Conservation (phyloP, 352 stramenopile species). For the Pythium phragmitis region DNA sequence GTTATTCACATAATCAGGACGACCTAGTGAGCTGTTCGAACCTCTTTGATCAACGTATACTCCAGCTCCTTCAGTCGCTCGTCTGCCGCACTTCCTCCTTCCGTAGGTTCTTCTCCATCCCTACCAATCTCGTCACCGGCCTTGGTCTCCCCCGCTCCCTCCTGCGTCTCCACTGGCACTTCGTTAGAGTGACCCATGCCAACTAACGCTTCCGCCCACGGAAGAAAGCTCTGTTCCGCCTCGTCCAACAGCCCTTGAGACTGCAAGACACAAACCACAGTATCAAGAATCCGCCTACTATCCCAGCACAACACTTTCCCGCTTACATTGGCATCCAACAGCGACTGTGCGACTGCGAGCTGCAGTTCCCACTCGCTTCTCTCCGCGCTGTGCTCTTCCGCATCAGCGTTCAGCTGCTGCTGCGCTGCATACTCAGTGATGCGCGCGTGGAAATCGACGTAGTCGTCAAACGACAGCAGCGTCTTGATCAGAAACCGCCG, state of each 20-base stretch:
- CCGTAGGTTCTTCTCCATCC: neutral
- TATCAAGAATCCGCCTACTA: neutral
- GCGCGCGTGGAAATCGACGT: slow-evolving; percentile 49
- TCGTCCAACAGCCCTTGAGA: slow-evolving; percentile 48
- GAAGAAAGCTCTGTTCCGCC: slow-evolving; percentile 47
- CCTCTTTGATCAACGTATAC: slow-evolving; percentile 61
- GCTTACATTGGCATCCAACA: slow-evolving; percentile 59
- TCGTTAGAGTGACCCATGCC: slow-evolving; percentile 37
- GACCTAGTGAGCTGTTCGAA: slow-evolving; percentile 7
- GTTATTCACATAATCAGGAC: too few species aligned
- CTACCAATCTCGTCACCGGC: neutral
- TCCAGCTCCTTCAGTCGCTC: slow-evolving; percentile 47
- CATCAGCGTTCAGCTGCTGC: slow-evolving; percentile 7
- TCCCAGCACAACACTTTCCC: neutral
- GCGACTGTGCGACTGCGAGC: slow-evolving; percentile 60
- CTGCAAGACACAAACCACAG: slow-evolving; percentile 19
- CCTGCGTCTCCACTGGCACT: neutral
- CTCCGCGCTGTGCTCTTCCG: neutral
- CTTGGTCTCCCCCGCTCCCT: neutral
- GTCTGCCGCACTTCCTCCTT: neutral
- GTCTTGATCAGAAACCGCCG: slow-evolving; percentile 65
- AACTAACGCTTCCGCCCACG: slow-evolving; percentile 66
- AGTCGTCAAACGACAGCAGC: slow-evolving; percentile 72
- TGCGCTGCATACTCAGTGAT: slow-evolving; percentile 56
- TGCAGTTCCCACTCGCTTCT: slow-evolving; percentile 59